Evolutionary conservation across 23 red algal genomes (phyloP).

Genomic region (Gracilaria caudata): DNA sequence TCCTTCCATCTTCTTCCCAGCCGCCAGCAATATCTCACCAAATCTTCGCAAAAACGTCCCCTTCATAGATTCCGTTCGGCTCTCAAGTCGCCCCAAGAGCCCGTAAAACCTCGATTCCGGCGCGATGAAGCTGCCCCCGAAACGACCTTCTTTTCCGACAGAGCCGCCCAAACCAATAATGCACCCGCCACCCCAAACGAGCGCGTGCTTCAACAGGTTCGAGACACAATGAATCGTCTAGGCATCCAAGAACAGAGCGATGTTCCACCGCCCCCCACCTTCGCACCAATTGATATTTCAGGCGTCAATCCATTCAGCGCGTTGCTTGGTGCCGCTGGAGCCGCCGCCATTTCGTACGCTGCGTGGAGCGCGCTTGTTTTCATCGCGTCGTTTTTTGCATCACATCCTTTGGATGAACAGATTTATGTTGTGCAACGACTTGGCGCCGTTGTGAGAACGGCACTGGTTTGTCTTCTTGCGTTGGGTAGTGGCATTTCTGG

Average conservation of each 20-base stretch:
- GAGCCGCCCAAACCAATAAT: not conserved
- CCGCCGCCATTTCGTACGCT: conserved; percentile 52
- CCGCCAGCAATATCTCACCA: not conserved
- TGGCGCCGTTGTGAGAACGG: conserved; percentile 41
- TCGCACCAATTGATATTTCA: conserved; percentile 43
- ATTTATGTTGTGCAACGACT: conserved; percentile 61
- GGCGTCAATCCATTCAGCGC: conserved; percentile 63
- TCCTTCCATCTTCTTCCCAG: not conserved
- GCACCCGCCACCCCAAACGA: conserved; percentile 35
- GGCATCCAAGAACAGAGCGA: conserved; percentile 1
- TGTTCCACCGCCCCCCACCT: not conserved
- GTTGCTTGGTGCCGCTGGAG: conserved; percentile 43
- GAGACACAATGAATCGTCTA: conserved; percentile 42
- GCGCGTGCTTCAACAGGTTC: conserved; percentile 60
- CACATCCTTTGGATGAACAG: conserved; percentile 42
- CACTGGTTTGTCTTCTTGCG: conserved; percentile 51
- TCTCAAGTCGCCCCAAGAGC: conserved; percentile 20
- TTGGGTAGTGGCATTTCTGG: conserved; percentile 69
- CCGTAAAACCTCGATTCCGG: conserved; percentile 6
- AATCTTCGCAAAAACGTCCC: not conserved
- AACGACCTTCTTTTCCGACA: conserved; percentile 1
- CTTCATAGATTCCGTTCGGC: not conserved
- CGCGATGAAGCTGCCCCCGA: conserved; percentile 7
- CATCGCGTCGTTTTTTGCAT: conserved; percentile 17
- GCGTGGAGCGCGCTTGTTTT: conserved; percentile 35